Percentiles rank a stretch among this genome's conserved stretches.
phyloP scores from a whole-genome alignment of 441 rosid genomes.

The Pelargonium citronellum region DNA sequence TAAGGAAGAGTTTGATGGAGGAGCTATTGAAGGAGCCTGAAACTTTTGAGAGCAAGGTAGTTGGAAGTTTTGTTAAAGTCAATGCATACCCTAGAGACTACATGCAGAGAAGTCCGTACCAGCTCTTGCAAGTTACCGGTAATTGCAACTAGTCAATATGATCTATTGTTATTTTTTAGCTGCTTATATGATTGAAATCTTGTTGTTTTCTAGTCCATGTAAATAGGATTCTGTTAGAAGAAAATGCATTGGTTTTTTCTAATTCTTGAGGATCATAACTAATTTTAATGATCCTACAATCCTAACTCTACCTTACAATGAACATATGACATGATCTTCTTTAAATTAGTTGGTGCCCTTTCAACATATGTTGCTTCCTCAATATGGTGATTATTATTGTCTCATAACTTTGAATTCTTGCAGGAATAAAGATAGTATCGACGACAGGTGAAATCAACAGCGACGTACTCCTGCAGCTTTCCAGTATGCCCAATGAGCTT shows the following conservation, averaged over 20 bases:
- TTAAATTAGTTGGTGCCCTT: not conserved
- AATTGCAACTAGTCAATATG: not conserved
- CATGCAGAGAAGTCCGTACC: conserved; percentile 29
- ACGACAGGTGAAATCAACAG: conserved; percentile 13
- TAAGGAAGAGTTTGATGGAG: conserved; percentile 46
- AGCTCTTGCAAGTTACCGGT: conserved; percentile 57
- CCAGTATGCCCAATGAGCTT: conserved; percentile 29
- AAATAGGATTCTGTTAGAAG: too few species aligned
- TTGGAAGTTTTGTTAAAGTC: conserved; percentile 63
- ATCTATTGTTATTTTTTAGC: too few species aligned
- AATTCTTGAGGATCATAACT: too few species aligned
- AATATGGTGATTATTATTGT: too few species aligned
- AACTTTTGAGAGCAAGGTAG: conserved; percentile 38
- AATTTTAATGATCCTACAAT: too few species aligned
- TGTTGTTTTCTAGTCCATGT: too few species aligned
- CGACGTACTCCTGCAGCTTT: conserved; percentile 34
- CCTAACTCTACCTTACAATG: too few species aligned
- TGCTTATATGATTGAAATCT: too few species aligned
- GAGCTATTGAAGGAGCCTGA: conserved; percentile 34
- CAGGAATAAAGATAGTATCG: conserved; percentile 34
- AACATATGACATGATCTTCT: not conserved
- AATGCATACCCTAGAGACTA: conserved; percentile 35
- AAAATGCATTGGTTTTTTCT: too few species aligned
- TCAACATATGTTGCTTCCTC: not conserved
- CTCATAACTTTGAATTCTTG: not conserved